phyloP scores from a whole-genome alignment of 2,329 filamentous ascomycete genomes.

The Rutstroemia sp. region DNA sequence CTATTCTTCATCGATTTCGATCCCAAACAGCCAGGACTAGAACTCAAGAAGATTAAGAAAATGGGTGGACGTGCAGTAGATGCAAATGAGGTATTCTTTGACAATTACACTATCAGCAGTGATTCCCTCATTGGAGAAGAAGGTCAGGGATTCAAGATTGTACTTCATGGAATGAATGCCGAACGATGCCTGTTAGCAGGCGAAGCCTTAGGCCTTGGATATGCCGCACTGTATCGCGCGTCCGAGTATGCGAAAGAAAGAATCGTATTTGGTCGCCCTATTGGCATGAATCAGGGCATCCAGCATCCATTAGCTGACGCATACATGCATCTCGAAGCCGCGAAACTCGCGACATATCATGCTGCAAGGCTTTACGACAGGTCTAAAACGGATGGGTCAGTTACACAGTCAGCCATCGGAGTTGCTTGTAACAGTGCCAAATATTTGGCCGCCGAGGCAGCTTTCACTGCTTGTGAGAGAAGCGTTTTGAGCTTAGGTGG shows the following conservation, averaged over 20 bases:
- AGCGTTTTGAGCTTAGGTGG: constrained; percentile 53
- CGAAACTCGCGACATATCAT: constrained; percentile 58
- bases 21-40: constrained; percentile 40
- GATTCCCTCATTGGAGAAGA: constrained; percentile 63
- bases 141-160: constrained; percentile 70
- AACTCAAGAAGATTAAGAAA: constrained; percentile 66
- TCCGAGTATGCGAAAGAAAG: constrained; percentile 59
- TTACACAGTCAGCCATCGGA: constrained; percentile 50
- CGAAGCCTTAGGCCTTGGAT: constrained; percentile 73
- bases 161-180: constrained; percentile 74
- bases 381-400: constrained; percentile 40
- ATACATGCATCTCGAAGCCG: constrained; percentile 58
- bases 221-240: constrained; percentile 58
- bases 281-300: constrained; percentile 60
- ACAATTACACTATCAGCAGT: constrained; percentile 62
- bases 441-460: constrained; percentile 60
- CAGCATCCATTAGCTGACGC: constrained; percentile 58
- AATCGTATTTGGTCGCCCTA: constrained; percentile 56
- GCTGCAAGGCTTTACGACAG: constrained; percentile 55
- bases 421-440: constrained; percentile 64
- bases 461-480: constrained; percentile 54
- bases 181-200: constrained; percentile 70
- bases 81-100: constrained; percentile 84
- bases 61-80: constrained; percentile 81
- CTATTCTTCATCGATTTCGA: constrained; percentile 78